These are phyloP conservation scores for Ganoderma meredithae DNA, from an alignment of 1,284 basidiomycete genomes.

Conservation along the genomic window DNA sequence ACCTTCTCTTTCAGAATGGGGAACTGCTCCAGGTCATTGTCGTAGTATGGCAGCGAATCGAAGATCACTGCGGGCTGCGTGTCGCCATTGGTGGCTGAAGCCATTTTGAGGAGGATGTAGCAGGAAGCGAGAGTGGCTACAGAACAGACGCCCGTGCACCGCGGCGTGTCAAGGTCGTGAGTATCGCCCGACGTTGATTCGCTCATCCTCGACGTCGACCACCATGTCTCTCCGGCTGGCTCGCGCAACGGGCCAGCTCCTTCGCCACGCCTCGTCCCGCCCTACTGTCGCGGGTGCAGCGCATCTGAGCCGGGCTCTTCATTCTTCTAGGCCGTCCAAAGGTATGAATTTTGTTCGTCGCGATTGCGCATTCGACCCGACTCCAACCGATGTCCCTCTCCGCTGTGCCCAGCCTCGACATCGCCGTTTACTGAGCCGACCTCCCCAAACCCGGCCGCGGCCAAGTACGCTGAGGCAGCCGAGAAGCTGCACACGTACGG, in stretches of 20 bases:
- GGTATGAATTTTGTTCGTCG: conserved; percentile 45
- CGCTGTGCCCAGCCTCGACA: conserved; percentile 56
- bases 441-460: conserved; percentile 83
- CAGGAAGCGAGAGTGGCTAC: conserved; percentile 24
- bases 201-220: conserved; percentile 37
- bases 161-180: conserved; percentile 24
- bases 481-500: conserved; percentile 88
- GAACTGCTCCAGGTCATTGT: conserved; percentile 87
- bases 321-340: conserved; percentile 55
- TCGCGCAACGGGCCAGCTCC: conserved; percentile 49
- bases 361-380: not conserved
- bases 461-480: conserved; percentile 73
- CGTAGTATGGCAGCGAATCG: conserved; percentile 94
- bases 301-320: conserved; percentile 45
- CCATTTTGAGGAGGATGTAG: conserved; percentile 28
- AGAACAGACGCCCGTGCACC: conserved; percentile 24
- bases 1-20: conserved; percentile 78
- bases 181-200: conserved; percentile 22
- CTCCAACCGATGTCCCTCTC: not conserved
- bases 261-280: conserved; percentile 42
- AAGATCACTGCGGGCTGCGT: conserved; percentile 47
- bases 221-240: conserved; percentile 63
- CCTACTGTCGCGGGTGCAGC: conserved; percentile 35
- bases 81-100: conserved; percentile 27
- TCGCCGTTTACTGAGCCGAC: conserved; percentile 89